Conservation (phyloP, 2,329 filamentous ascomycete genomes). For the Neonectria punicea region DNA sequence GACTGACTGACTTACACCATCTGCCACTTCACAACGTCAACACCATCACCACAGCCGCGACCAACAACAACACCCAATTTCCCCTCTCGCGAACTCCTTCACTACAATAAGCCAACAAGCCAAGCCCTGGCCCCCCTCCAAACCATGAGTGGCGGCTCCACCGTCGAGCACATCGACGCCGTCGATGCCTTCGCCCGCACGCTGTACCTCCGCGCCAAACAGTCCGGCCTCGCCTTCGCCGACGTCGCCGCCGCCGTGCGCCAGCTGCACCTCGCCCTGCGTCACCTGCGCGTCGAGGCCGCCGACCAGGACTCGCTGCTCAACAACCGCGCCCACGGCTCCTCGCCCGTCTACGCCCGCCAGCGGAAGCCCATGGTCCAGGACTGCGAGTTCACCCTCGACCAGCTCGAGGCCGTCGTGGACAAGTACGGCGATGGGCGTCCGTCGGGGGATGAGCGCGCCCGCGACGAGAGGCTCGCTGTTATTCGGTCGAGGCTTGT, state of each 20-base stretch:
- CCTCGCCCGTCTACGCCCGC: slow-evolving; percentile 55
- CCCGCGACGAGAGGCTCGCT: slow-evolving; percentile 52
- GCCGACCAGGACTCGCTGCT: slow-evolving; percentile 67
- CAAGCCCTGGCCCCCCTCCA: not conserved
- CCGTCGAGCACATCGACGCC: slow-evolving; percentile 61
- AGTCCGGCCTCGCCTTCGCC: slow-evolving; percentile 58
- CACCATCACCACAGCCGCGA: not conserved
- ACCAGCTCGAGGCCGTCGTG: slow-evolving; percentile 64
- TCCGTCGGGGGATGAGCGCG: slow-evolving; percentile 43
- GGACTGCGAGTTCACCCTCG: slow-evolving; percentile 65
- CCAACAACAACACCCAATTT: not conserved
- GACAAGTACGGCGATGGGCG: slow-evolving; percentile 55
- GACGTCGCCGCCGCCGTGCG: slow-evolving; percentile 62
- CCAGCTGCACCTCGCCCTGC: slow-evolving; percentile 64
- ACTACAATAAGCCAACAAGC: not conserved
- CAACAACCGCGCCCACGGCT: slow-evolving; percentile 50
- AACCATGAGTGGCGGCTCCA: slow-evolving; percentile 47
- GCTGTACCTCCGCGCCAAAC: slow-evolving; percentile 64
- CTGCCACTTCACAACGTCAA: not conserved
- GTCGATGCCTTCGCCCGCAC: slow-evolving; percentile 66
- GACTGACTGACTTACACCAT: slow-evolving; percentile 14
- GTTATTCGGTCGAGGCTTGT: slow-evolving; percentile 59
- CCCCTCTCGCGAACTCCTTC: not conserved
- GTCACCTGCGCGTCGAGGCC: slow-evolving; percentile 67
- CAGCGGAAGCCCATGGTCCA: slow-evolving; percentile 64